A percentile compares a stretch with the other conserved stretches of the same genome.
Conservation (phyloP, 345 rosid genomes). For the Populus pruinosa region DNA sequence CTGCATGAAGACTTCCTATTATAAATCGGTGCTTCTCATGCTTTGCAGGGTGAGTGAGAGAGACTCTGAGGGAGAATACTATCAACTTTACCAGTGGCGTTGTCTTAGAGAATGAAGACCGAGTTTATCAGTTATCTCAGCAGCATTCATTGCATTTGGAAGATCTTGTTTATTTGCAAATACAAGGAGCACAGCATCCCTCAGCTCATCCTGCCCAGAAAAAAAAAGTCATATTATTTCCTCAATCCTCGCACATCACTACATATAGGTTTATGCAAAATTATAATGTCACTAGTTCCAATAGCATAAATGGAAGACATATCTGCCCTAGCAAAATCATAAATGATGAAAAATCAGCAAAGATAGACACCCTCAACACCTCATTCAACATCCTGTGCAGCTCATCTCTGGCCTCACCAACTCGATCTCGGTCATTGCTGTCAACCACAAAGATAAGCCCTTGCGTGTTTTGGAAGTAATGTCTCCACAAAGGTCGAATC, state of each 20-base stretch:
- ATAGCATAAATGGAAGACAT: neutral
- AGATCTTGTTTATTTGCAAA: neutral
- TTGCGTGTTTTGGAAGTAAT: neutral
- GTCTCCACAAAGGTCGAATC: conserved; percentile 1
- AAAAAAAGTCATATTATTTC: neutral
- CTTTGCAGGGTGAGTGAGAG: neutral
- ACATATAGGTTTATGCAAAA: neutral
- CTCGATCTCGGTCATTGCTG: neutral
- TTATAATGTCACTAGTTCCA: neutral
- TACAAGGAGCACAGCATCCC: neutral
- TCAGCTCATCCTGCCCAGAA: neutral
- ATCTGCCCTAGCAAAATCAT: neutral
- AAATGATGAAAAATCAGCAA: neutral
- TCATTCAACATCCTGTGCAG: conserved; percentile 1
- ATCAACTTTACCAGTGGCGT: neutral
- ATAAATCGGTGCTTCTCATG: neutral
- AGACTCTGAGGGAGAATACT: neutral
- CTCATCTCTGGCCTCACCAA: neutral
- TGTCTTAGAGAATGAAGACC: conserved; percentile 1
- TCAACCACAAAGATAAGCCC: neutral
- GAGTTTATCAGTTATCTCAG: neutral
- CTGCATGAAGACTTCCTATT: neutral
- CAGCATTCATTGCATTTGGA: neutral
- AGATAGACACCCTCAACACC: neutral
- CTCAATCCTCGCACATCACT: neutral